These are phyloP conservation scores for Ogataea paraovalis DNA, from an alignment of 805 yeast species.

Conservation along the genomic window DNA sequence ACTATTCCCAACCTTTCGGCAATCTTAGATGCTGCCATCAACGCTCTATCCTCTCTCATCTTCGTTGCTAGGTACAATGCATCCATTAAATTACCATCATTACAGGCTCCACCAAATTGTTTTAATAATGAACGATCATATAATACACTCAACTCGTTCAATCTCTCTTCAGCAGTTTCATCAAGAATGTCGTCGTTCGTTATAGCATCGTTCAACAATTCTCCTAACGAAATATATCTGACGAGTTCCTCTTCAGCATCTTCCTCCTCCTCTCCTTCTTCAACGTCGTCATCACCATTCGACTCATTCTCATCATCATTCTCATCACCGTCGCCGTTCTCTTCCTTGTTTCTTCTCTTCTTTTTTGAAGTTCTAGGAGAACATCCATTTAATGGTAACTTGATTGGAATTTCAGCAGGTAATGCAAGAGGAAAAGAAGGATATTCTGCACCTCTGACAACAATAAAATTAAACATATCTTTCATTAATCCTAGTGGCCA, in stretches of 20 bases:
- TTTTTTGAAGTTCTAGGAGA: conserved; percentile 13
- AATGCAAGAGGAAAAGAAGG: conserved; percentile 85
- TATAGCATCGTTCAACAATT: conserved; percentile 54
- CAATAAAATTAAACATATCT: conserved; percentile 68
- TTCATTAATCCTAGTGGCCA: conserved; percentile 86
- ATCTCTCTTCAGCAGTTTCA: conserved; percentile 40
- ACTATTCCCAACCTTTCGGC: conserved; percentile 67
- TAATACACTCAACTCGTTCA: conserved; percentile 48
- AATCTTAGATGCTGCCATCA: conserved; percentile 79
- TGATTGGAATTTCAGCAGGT: conserved; percentile 72
- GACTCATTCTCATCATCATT: conserved; percentile 44
- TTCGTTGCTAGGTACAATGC: conserved; percentile 68
- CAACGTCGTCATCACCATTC: conserved; percentile 53
- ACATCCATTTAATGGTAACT: conserved; percentile 50
- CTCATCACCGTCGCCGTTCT: conserved; percentile 52
- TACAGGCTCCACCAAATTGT: conserved; percentile 70
- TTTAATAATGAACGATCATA: conserved; percentile 78
- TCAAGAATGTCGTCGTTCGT: conserved; percentile 35
- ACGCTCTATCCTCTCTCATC: conserved; percentile 71
- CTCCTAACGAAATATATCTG: conserved; percentile 58
- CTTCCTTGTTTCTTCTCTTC: conserved; percentile 43
- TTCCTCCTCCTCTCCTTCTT: conserved; percentile 31
- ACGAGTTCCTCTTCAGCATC: conserved; percentile 63
- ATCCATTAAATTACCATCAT: conserved; percentile 56
- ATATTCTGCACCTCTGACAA: conserved; percentile 65